Conservation (phyloP, 257 asterid species). For the Cynanchum wilfordii region DNA sequence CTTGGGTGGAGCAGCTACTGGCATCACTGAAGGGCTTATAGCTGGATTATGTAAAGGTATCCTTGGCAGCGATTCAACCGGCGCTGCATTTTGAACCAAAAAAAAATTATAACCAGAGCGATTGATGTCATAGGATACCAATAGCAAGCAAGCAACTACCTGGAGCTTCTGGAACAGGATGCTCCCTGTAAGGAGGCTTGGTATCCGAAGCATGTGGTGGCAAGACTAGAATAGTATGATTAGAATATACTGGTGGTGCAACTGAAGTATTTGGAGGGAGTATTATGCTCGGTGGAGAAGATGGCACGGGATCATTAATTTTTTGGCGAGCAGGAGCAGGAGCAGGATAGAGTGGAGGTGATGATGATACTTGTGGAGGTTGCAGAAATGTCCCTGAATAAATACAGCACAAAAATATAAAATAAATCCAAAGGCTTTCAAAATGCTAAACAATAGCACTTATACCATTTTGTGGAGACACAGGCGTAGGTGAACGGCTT, state of each 20-base stretch:
- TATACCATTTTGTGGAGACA: slow-evolving; percentile 42
- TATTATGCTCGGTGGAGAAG: slow-evolving; percentile 29
- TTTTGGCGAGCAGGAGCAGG: slow-evolving; percentile 36
- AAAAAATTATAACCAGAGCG: slow-evolving; percentile 26
- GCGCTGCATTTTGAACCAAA: slow-evolving; percentile 40
- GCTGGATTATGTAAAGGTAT: slow-evolving; percentile 38
- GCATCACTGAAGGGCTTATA: slow-evolving; percentile 27
- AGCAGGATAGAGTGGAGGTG: slow-evolving; percentile 32
- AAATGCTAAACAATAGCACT: background rate
- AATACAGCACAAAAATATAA: slow-evolving; percentile 15
- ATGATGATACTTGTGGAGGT: slow-evolving; percentile 34
- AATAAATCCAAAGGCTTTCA: background rate
- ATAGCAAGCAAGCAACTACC: slow-evolving; percentile 38
- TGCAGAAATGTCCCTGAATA: slow-evolving; percentile 37
- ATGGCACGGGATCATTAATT: slow-evolving; percentile 25
- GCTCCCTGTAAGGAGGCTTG: slow-evolving; percentile 20
- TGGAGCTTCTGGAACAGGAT: slow-evolving; percentile 49
- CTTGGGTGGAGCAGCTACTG: slow-evolving; percentile 38
- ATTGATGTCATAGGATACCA: slow-evolving; percentile 13
- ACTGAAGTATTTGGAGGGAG: slow-evolving; percentile 34
- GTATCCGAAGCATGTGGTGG: slow-evolving; percentile 42
- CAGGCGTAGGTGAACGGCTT: slow-evolving; percentile 35
- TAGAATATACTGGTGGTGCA: slow-evolving; percentile 31
- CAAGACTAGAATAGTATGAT: slow-evolving; percentile 23
- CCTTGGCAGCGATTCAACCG: slow-evolving; percentile 40